These are phyloP conservation scores for Naegleria lovaniensis DNA, from an alignment of 208 protist genomes.

Conservation along the genomic window DNA sequence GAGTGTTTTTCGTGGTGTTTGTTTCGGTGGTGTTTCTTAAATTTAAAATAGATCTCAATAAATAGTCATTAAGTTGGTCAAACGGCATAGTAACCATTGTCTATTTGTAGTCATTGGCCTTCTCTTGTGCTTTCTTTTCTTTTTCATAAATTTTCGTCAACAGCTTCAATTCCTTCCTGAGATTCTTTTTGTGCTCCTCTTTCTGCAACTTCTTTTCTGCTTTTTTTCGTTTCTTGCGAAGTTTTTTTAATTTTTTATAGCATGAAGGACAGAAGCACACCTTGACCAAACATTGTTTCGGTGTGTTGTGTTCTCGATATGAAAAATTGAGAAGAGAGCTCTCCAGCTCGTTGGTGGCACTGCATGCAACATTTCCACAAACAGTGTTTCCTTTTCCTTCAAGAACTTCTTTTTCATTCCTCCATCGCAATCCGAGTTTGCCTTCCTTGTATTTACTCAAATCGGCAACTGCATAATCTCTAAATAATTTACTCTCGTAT, in stretches of 20 bases:
- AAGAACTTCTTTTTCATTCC: background rate
- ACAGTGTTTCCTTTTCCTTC: background rate
- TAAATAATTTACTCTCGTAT: background rate
- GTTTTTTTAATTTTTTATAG: background rate
- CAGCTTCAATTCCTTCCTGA: background rate
- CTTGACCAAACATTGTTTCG: background rate
- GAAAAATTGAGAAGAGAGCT: background rate
- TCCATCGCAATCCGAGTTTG: background rate
- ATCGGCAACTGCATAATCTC: background rate
- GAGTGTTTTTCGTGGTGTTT: too few relatives aligned
- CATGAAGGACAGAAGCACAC: background rate
- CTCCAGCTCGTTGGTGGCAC: background rate
- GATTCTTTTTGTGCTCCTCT: background rate
- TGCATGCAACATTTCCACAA: background rate
- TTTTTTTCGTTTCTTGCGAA: background rate
- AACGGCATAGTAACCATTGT: too few relatives aligned
- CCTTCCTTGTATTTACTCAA: constrained; percentile 2
- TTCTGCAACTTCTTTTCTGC: background rate
- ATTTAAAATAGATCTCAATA: too few relatives aligned
- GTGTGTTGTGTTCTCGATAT: background rate
- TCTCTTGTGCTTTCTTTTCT: background rate
- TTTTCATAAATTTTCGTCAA: background rate
- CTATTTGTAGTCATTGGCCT: background rate
- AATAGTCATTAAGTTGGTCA: too few relatives aligned
- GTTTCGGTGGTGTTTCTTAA: too few relatives aligned